Evolutionary conservation across 257 asterid genomes (phyloP), one percentile per base, ranked within the genome.

Genomic region (Cinchona pubescens): DNA sequence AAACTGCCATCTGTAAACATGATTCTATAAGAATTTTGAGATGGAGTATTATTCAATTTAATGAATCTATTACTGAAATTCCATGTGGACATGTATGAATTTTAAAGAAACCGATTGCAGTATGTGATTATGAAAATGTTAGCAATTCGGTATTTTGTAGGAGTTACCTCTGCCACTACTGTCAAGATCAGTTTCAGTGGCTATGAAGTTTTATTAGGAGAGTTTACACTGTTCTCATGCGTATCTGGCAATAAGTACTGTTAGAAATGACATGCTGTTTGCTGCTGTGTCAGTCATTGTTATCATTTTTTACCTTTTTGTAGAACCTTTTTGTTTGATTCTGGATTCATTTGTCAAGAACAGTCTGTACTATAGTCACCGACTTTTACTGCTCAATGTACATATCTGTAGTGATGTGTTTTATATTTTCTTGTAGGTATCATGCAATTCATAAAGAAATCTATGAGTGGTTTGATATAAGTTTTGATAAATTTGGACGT

Each of bases 401-500:
- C 2, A 1, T 38, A 8, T 3, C 7, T 2, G 9, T 29, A 56
- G 21, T 53, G 0, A 62, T 29, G 18, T 40, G 13, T 27, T 67
- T 32, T 23, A 18, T 29, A 29, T 42, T 56, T 34, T 34, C 37
- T 15, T 76, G 40, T 75, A 94, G 98, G 84, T 94, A 90, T 67
- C 89, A 91, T 82, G 93, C 90, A 1, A 90, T 94, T 75, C 98
- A 91, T 78, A 90, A 82, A 79, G 92, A 83, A 42, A 96, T 94
- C 7, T 94, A 94, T 56, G 62, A 92, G 35, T 94, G 98, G 98
- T 94, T 94, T 76, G 71, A 84, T 74, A 94, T 94, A 82, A 88
- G 90, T 76, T 92, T 93, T 37, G 97, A 94, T 77, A 91, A 92
- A 79, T 94, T 94, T 83, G 97, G 98, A 19, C 93, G 98, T 60